Evolutionary conservation across 2,329 filamentous ascomycete species (phyloP).

Genomic region (Coniochaeta sp.): DNA sequence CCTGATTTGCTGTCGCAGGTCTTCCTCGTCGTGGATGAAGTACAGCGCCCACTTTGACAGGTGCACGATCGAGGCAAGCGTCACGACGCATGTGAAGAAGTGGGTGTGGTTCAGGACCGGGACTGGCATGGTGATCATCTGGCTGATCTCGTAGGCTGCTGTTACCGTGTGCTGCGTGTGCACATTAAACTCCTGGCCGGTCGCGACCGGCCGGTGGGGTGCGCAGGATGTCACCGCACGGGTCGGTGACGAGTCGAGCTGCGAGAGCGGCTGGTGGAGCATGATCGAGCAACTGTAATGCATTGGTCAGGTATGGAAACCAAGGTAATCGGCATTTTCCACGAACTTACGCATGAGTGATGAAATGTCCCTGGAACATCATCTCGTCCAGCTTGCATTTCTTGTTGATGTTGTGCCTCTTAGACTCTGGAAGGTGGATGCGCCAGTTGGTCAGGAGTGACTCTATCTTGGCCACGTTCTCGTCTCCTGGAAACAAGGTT

Average conservation of each 20-base stretch:
- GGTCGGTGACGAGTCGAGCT: conserved; percentile 57
- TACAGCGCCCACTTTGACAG: conserved; percentile 69
- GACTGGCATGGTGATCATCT: conserved; percentile 66
- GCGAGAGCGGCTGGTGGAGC: conserved; percentile 72
- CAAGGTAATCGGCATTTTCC: too few relatives aligned
- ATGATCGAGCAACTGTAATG: conserved; percentile 55
- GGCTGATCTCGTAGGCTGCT: conserved; percentile 70
- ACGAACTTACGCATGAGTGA: conserved; percentile 51
- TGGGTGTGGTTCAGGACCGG: conserved; percentile 68
- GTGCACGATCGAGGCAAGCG: conserved; percentile 72
- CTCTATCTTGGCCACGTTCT: conserved; percentile 43
- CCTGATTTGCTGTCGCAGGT: conserved; percentile 65
- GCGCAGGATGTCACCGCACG: conserved; percentile 59
- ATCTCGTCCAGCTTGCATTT: conserved; percentile 76
- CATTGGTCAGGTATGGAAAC: neutral
- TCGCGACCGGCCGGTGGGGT: conserved; percentile 43
- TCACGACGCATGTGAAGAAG: conserved; percentile 76
- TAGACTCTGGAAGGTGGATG: conserved; percentile 66
- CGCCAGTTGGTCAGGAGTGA: conserved; percentile 63
- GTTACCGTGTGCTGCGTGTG: conserved; percentile 77
- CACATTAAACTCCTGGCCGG: conserved; percentile 46
- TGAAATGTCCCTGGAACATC: conserved; percentile 87
- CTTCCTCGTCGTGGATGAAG: conserved; percentile 55
- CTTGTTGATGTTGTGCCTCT: conserved; percentile 60
- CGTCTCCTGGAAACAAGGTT: conserved; percentile 44